Percentiles rank a stretch among this genome's conserved stretches.
Evolutionary conservation across 2,329 filamentous ascomycete genomes (phyloP).

Genomic region (Penicillium sp.): DNA sequence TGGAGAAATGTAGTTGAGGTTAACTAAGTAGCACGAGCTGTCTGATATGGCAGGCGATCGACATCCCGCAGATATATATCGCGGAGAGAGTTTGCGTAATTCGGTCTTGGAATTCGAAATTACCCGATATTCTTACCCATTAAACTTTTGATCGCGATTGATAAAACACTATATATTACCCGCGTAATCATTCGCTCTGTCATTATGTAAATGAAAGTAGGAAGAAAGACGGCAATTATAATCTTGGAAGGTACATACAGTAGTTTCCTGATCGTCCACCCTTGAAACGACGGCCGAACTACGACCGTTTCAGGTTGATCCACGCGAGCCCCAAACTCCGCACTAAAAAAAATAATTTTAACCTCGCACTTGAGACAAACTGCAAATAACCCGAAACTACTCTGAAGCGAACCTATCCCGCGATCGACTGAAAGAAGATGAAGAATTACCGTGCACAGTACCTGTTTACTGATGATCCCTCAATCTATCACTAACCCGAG

Average conservation of each 20-base stretch:
- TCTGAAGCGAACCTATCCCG: background rate
- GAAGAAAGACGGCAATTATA: background rate
- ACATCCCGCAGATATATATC: constrained; percentile 1
- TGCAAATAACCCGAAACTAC: background rate
- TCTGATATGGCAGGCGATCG: background rate
- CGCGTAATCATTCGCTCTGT: background rate
- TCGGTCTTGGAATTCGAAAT: background rate
- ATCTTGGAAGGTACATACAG: no score
- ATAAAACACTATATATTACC: background rate
- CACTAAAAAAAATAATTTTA: background rate
- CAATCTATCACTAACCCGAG: background rate
- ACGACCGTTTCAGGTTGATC: constrained; percentile 19
- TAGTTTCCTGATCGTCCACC: constrained; percentile 6
- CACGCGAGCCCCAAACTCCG: background rate
- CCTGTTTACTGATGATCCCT: background rate
- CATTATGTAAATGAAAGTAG: no score
- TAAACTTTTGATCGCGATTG: constrained; percentile 2
- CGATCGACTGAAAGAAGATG: background rate
- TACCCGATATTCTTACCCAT: background rate
- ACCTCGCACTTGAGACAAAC: background rate
- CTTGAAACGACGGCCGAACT: constrained; percentile 20
- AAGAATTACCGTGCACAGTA: background rate
- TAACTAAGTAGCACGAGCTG: background rate
- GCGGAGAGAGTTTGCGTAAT: constrained; percentile 4
- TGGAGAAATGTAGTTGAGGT: background rate